Percentiles rank a stretch among this genome's conserved stretches.
phyloP scores from a whole-genome alignment of 192 early-diverging fungal species.

The Bifiguratus adelaidae region DNA sequence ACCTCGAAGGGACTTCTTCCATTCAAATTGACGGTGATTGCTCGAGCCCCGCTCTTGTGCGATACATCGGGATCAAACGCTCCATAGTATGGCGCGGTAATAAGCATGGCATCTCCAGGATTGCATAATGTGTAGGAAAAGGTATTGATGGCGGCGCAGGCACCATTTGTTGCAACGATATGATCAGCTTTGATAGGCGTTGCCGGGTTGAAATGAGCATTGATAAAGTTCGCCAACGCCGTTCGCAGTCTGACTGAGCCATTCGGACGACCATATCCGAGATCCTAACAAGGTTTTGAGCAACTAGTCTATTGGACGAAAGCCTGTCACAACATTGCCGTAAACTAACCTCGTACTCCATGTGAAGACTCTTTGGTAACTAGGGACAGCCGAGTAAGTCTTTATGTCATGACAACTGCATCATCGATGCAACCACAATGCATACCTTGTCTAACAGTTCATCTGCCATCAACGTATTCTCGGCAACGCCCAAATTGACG shows the following conservation, averaged over 20 bases:
- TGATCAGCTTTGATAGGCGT: conserved; percentile 30
- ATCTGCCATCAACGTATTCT: conserved; percentile 53
- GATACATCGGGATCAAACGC: conserved; percentile 56
- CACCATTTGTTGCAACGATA: conserved; percentile 56
- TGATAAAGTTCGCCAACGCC: conserved; percentile 51
- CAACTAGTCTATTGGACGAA: background rate
- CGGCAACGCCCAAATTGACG: conserved; percentile 73
- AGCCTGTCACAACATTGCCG: background rate
- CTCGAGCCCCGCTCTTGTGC: conserved; percentile 31
- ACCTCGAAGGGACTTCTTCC: conserved; percentile 21
- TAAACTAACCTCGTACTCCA: conserved; percentile 5
- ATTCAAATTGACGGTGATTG: conserved; percentile 36
- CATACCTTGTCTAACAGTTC: conserved; percentile 46
- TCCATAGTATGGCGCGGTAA: conserved; percentile 69
- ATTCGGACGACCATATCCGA: conserved; percentile 30
- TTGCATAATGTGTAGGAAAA: conserved; percentile 52
- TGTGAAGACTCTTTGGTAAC: background rate
- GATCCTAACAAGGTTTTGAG: conserved; percentile 13
- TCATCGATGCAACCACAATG: background rate
- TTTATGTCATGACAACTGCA: background rate
- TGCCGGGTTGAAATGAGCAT: conserved; percentile 45
- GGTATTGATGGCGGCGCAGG: conserved; percentile 50
- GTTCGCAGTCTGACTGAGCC: conserved; percentile 45
- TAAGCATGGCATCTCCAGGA: conserved; percentile 60
- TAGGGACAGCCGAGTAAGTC: background rate